Base-by-base conservation (phyloP, 768 basidiomycete genomes). In the Lactarius deliciosus region DNA sequence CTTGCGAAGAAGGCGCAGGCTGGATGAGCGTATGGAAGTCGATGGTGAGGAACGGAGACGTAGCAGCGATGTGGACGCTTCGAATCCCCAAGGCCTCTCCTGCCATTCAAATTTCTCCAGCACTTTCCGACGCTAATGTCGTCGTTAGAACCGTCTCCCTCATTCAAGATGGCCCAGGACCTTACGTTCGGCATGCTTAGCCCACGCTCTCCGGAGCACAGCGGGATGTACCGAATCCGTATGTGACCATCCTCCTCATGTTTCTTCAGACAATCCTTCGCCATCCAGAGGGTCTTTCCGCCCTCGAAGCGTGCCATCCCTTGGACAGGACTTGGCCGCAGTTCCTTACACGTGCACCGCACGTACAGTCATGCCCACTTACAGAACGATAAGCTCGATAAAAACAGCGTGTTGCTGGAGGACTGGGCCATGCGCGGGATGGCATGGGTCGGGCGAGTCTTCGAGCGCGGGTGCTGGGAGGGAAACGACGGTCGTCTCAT, bases 371-470 rank as follows among this genome's bases (percentile, higher is more conserved):
- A 41, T n/a, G 70, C 67, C 45, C n/a, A 50, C 22, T 45, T 25
- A 4, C 65, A 64, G 30, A 57, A 20, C 36, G 68, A 68, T 0
- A 66, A 62, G 56, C 62, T 71, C 18, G 28, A 59, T 11, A 60
- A 55, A 32, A 36, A 5, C 20, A 47, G 28, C 41, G 59, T 88
- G 0, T 79, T 98, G 2, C 83, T 91, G 0, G 97, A 99, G 76
- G 97, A 98, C 73, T 98, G 96, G 94, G 92, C 91, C 72, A 75
- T 98, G 70, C 84, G 97, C 38, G 97, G 97, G 1, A 93, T 96
- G 88, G 95, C 95, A 71, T 99, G 97, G 97, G 89, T 93, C 4
- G 90, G 92, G 7, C 82, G 93, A 68, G 88, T 98, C 18, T 98
- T 90, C 74, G 94, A 96, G 75, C 86, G 92, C 47, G 96, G 96